Evolutionary conservation across 2,329 filamentous ascomycete species (phyloP).

Genomic region (Penicillium janthinellum): DNA sequence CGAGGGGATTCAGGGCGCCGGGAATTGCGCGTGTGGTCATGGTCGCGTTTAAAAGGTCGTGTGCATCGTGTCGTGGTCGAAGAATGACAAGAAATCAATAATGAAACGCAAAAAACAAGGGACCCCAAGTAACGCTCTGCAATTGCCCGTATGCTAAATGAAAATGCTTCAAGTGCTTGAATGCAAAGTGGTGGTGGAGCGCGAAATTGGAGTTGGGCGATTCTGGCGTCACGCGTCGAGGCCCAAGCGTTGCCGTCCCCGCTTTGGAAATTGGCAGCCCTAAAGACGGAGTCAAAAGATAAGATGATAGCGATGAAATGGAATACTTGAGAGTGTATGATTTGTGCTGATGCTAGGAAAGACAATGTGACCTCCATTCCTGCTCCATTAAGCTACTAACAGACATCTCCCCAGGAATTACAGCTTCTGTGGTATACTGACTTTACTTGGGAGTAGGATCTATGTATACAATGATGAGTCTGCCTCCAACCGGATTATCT

Average conservation of each 20-base stretch:
- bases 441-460: too few species aligned
- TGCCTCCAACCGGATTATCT: too few species aligned
- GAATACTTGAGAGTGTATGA: too few species aligned
- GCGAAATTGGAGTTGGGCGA: conserved; percentile 14
- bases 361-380: too few species aligned
- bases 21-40: conserved; percentile 41
- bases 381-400: too few species aligned
- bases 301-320: too few species aligned
- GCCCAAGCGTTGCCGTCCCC: conserved; percentile 14
- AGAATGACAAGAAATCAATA: conserved; percentile 8
- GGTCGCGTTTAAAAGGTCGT: conserved; percentile 29
- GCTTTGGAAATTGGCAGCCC: not conserved
- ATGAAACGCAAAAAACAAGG: not conserved
- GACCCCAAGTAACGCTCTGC: conserved; percentile 7
- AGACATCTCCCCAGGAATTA: too few species aligned
- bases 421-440: too few species aligned
- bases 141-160: conserved; percentile 9
- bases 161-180: not conserved
- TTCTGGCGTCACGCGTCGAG: conserved; percentile 33
- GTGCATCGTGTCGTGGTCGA: conserved; percentile 23
- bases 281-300: not conserved
- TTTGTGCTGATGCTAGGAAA: too few species aligned
- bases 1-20: conserved; percentile 38
- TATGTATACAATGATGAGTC: too few species aligned
- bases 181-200: conserved; percentile 14